Conservation (phyloP, 176 grass and related monocot genomes). For the Zoysia pacifica region DNA sequence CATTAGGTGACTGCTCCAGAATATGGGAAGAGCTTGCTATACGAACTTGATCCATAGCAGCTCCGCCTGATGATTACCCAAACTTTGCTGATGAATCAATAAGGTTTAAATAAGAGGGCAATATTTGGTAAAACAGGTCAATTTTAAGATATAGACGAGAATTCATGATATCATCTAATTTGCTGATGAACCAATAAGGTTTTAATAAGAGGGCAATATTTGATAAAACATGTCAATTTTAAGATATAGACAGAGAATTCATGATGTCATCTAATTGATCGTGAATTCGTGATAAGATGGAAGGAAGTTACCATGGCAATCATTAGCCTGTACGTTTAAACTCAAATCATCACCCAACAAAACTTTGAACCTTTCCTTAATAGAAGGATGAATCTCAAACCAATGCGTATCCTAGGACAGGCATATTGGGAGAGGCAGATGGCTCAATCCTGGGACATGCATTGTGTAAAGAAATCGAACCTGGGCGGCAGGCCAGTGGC, state of each 20-base stretch:
- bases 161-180: not conserved
- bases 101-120: not conserved
- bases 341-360: conserved; percentile 41
- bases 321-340: conserved; percentile 26
- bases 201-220: conserved; percentile 5
- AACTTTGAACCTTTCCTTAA: conserved; percentile 58
- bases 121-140: conserved; percentile 2
- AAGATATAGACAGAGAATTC: too few relatives aligned
- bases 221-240: not conserved
- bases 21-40: conserved; percentile 57
- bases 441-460: too few relatives aligned
- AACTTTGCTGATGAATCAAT: conserved; percentile 24
- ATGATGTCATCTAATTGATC: conserved; percentile 6
- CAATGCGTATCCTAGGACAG: too few relatives aligned
- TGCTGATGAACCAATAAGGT: not conserved
- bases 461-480: too few relatives aligned
- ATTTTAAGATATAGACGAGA: not conserved
- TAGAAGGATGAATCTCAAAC: conserved; percentile 52
- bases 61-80: conserved; percentile 38
- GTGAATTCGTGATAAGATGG: not conserved
- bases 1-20: conserved; percentile 70
- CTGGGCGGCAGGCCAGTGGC: too few relatives aligned
- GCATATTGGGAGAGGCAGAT: too few relatives aligned
- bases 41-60: conserved; percentile 49
- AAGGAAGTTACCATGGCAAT: conserved; percentile 59